Conservation (phyloP, 495 filamentous ascomycete species). For the Trichoderma asperelloides region DNA sequence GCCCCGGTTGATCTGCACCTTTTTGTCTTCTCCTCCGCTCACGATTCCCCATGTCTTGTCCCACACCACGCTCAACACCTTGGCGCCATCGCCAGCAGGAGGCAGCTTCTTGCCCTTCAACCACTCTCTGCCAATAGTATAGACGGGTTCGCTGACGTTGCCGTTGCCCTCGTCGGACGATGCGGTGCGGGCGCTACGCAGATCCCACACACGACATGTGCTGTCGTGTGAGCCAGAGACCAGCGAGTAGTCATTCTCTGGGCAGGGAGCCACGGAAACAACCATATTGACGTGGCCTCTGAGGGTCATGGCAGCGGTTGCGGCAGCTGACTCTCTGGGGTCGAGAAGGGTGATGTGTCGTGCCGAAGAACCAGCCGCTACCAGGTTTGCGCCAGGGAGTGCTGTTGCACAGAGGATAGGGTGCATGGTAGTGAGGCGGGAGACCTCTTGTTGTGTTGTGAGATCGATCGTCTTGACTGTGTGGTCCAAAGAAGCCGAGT, state of each 20-base stretch:
- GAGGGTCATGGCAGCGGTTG: constrained; percentile 75
- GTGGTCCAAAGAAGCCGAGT: constrained; percentile 84
- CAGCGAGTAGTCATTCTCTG: constrained; percentile 67
- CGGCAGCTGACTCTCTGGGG: constrained; percentile 63
- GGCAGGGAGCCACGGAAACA: constrained; percentile 57
- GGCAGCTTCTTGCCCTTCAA: constrained; percentile 40
- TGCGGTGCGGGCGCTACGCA: constrained; percentile 60
- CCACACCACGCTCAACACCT: constrained; percentile 89
- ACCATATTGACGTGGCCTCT: constrained; percentile 85
- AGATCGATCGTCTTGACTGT: constrained; percentile 87
- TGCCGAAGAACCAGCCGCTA: constrained; percentile 80
- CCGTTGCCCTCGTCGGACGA: constrained; percentile 51
- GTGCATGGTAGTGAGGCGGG: constrained; percentile 72
- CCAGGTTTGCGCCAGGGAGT: constrained; percentile 48
- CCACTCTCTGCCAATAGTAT: constrained; percentile 66
- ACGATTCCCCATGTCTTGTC: constrained; percentile 78
- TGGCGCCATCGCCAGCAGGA: constrained; percentile 65
- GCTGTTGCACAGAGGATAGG: constrained; percentile 66
- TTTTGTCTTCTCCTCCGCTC: constrained; percentile 84
- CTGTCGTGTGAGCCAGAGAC: constrained; percentile 83
- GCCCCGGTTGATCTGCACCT: constrained; percentile 80
- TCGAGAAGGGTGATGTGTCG: constrained; percentile 85
- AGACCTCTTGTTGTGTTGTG: constrained; percentile 61
- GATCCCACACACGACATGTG: constrained; percentile 86
- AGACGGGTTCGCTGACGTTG: constrained; percentile 68